Evolutionary conservation across 1,284 basidiomycete species (phyloP).

Genomic region (Prillingera fragicola): DNA sequence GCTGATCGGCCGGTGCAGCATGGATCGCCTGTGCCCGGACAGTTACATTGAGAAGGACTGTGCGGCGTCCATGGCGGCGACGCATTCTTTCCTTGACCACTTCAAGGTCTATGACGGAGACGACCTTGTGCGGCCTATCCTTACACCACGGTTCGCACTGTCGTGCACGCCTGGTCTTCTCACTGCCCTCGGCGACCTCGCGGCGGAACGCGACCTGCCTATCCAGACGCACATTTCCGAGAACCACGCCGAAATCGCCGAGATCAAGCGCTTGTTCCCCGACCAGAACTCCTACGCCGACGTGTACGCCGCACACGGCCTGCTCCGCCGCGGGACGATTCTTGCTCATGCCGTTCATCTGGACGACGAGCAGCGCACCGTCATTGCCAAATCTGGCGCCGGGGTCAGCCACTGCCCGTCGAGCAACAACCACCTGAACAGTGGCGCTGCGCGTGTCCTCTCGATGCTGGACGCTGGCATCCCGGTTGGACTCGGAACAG

Average conservation of each 20-base stretch:
- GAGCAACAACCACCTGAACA: constrained; percentile 83
- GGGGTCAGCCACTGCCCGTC: constrained; percentile 91
- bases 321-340: constrained; percentile 74
- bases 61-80: constrained; percentile 57
- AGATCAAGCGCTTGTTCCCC: constrained; percentile 64
- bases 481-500: constrained; percentile 81
- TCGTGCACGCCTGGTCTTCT: constrained; percentile 78
- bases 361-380: constrained; percentile 60
- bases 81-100: constrained; percentile 62
- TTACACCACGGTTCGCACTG: constrained; percentile 94
- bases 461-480: constrained; percentile 54
- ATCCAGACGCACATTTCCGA: constrained; percentile 95
- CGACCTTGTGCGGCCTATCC: constrained; percentile 71
- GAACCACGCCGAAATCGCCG: constrained; percentile 68
- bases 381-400: constrained; percentile 62
- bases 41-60: constrained; percentile 67
- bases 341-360: constrained; percentile 80
- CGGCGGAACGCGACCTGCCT: constrained; percentile 42
- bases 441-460: constrained; percentile 74
- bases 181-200: constrained; percentile 57
- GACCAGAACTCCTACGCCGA: constrained; percentile 59
- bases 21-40: constrained; percentile 70
- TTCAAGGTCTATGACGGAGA: constrained; percentile 51
- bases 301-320: constrained; percentile 74
- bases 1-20: constrained; percentile 87